Base-by-base conservation (phyloP, 1,284 basidiomycete genomes). In the Malassezia cuniculi region DNA sequence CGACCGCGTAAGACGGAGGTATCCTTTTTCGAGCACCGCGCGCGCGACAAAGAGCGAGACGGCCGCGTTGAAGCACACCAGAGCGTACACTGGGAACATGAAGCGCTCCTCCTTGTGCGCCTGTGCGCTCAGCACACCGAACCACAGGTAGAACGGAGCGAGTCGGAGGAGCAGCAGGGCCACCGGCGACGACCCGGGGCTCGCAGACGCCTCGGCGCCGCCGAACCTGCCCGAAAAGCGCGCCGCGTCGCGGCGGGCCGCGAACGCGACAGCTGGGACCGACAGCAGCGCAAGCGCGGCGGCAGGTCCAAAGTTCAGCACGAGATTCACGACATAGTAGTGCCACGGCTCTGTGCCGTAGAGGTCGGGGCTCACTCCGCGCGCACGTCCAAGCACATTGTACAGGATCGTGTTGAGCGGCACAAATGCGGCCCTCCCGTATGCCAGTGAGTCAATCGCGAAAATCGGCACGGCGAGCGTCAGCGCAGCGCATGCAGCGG, bases 81-180 rank as follows among this genome's bases (percentile, higher is more conserved):
- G 70, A 0, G 86, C 81, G 69, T 94, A 97, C 1, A 78, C 80
- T 1, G 93, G 90, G 69, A 80, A 97, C 79, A 97, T 82, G 72
- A 99, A 97, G 17, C 93, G 75, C 67, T 97, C 93, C 69, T 99
- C 93, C 71, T 97, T 97, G 71, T 97, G 93, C 5, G 81, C 70
- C 69, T 97, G 93, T 2, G 73, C 49, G 6, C 77, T 79, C 49
- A 99, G 71, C 50, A 93, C 78, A 3, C 68, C 74, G 32, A 82
- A 61, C 89, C 93, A 97, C 19, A 94, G 55, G 70, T 97, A 95
- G 56, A 90, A 76, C 1, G 87, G 87, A 5, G 76, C 69, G 12
- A 95, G 71, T 29, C 89, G 76, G 39, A 89, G 60, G 0, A 74
- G 74, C 27, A 95, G 71, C 20, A 89, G 69, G 0, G 47, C 27